Base-by-base conservation (phyloP, 768 basidiomycete species). In the Lentinula guzmanii region DNA sequence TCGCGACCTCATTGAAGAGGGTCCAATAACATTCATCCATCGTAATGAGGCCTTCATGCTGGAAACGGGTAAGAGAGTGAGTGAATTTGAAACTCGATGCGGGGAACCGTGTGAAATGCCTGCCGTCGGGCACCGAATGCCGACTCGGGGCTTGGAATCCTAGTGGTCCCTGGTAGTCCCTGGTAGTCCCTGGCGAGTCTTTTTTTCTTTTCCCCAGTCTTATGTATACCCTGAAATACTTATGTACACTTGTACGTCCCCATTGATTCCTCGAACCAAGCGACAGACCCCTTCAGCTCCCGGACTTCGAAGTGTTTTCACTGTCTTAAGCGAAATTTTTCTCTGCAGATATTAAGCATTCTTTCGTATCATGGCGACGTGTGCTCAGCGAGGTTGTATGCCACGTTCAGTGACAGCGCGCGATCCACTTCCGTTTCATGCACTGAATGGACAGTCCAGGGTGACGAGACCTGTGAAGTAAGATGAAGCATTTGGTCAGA, bases 11-110 rank as follows among this genome's bases (percentile, higher is more conserved):
- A 69, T 54, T 5, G 70, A 64, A 10, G 70, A 66, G 42, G 72
- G 72, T 33, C 76, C 70, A 15, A 80, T 62, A 3, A 68, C 69
- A 60, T 79, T 58, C 52, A 86, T 71, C 41, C 71, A 70, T 42
- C 77, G 75, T 55, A 75, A 46, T 16, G 85, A 80, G 6, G 83
- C 74, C 62, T 76, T 79, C 88, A 89, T 89, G 50, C 65, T 63
- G 21, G 28, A 24, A 45, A n/a, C 16, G 46, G 15, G 11, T 21
- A 16, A 24, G n/a, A n/a, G 21, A n/a, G n/a, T 3, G n/a, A 39
- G 24, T 18, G 37, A 16, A 35, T 6, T 31, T 52, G 9, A 11
- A 31, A 52, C 34, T 45, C 43, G n/a, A 45, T 45, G 43, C 43
- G 34, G 34, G 51, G 51, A 16, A 35, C 8, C n/a, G 21, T 52